These are phyloP conservation scores for Cyamopsis tetragonoloba DNA, from an alignment of 306 rosid species.

Conservation along the genomic window DNA sequence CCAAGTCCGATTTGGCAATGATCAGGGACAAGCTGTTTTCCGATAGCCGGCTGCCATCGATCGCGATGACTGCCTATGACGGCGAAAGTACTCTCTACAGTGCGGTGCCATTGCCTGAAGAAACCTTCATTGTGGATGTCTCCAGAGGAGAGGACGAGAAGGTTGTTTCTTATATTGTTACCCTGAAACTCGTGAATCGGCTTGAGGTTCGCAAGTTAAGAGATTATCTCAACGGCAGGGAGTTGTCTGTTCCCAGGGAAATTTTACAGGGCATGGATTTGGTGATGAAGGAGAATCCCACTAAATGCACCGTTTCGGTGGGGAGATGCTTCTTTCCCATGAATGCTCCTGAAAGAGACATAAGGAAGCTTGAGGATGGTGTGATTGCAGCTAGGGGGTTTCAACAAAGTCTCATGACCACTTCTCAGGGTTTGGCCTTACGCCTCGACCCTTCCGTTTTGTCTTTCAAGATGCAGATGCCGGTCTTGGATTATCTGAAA, in stretches of 20 bases:
- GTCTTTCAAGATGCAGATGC: constrained; percentile 46
- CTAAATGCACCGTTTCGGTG: constrained; percentile 32
- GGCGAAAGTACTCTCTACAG: constrained; percentile 59
- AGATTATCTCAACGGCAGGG: constrained; percentile 41
- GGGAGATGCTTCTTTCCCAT: constrained; percentile 48
- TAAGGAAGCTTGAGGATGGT: constrained; percentile 37
- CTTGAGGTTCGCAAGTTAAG: constrained; percentile 45
- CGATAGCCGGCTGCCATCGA: constrained; percentile 33
- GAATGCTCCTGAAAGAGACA: background rate
- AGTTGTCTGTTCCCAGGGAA: constrained; percentile 46
- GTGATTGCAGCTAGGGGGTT: constrained; percentile 50
- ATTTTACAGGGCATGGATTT: constrained; percentile 60
- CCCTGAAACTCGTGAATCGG: constrained; percentile 38
- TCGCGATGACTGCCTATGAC: constrained; percentile 53
- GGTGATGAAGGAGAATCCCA: constrained; percentile 66
- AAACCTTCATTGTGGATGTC: constrained; percentile 36
- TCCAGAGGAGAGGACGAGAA: constrained; percentile 40
- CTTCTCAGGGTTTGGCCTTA: constrained; percentile 55
- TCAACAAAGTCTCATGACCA: constrained; percentile 58
- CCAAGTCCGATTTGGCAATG: constrained; percentile 40
- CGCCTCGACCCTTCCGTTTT: constrained; percentile 65
- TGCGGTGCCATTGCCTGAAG: constrained; percentile 44
- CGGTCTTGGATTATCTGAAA: constrained; percentile 45
- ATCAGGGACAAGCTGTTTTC: constrained; percentile 45
- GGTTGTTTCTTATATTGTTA: constrained; percentile 26